Evolutionary conservation across 495 filamentous ascomycete genomes (phyloP).

Genomic region (Halenospora varia): DNA sequence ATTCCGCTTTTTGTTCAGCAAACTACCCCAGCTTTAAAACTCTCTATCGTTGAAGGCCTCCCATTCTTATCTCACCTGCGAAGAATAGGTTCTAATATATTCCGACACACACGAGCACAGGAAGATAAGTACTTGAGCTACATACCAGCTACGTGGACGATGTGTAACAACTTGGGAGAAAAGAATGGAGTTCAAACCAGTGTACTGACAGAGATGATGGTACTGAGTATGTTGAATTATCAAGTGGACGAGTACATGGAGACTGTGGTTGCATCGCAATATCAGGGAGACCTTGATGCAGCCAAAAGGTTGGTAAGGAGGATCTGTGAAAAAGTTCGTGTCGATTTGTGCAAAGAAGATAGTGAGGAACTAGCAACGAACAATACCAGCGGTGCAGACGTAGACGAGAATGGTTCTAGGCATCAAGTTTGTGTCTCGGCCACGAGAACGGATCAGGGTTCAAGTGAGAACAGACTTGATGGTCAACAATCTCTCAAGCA

Average conservation of each 20-base stretch:
- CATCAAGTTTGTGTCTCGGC: too few relatives aligned
- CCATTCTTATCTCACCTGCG: constrained; percentile 22
- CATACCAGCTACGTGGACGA: constrained; percentile 35
- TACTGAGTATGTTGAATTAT: constrained; percentile 33
- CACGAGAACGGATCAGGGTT: too few relatives aligned
- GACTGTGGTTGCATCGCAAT: constrained; percentile 16
- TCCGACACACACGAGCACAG: constrained; percentile 22
- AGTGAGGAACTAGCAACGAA: too few relatives aligned
- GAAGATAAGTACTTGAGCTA: constrained; percentile 38
- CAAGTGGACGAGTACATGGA: constrained; percentile 40
- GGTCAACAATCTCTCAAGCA: too few relatives aligned
- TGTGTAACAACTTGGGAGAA: constrained; percentile 23
- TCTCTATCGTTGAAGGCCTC: constrained; percentile 26
- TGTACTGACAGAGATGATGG: constrained; percentile 37
- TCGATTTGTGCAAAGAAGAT: too few relatives aligned
- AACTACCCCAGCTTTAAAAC: constrained; percentile 25
- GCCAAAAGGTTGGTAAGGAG: too few relatives aligned
- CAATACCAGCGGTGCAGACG: too few relatives aligned
- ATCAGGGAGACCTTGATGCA: not conserved
- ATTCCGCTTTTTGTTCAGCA: constrained; percentile 23
- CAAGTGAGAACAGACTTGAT: too few relatives aligned
- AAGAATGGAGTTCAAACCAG: constrained; percentile 1
- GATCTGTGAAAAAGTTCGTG: too few relatives aligned
- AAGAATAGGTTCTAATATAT: constrained; percentile 21
- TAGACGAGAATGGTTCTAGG: too few relatives aligned